A percentile compares a stretch with the other conserved stretches of the same genome.
Evolutionary conservation across 2,329 filamentous ascomycete genomes (phyloP).

Genomic region (Chrysoporthe cubensis): DNA sequence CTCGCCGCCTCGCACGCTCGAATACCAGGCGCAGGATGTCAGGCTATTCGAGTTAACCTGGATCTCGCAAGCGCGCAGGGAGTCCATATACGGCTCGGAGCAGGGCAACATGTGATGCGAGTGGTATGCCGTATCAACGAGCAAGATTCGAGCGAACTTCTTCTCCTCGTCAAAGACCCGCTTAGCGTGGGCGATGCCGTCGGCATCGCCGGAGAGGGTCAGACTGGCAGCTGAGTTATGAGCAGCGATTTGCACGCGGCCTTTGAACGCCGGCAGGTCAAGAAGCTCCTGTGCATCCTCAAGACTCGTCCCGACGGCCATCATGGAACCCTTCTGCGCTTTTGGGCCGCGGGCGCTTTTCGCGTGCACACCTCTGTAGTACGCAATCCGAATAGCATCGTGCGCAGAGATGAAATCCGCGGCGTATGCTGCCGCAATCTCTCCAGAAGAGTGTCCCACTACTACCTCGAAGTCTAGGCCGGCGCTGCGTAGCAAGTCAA

Average conservation of each 20-base stretch:
- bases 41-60: slow-evolving; percentile 22
- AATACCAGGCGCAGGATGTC: slow-evolving; percentile 32
- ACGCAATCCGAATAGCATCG: slow-evolving; percentile 45
- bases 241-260: slow-evolving; percentile 32
- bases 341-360: slow-evolving; percentile 5
- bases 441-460: slow-evolving; percentile 40
- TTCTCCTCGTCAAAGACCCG: slow-evolving; percentile 35
- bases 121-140: slow-evolving; percentile 49
- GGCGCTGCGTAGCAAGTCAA: slow-evolving; percentile 41
- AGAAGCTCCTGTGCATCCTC: slow-evolving; percentile 25
- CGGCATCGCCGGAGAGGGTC: slow-evolving; percentile 35
- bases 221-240: slow-evolving; percentile 34
- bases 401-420: slow-evolving; percentile 33
- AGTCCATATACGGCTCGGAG: slow-evolving; percentile 39
- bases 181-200: slow-evolving; percentile 37
- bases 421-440: slow-evolving; percentile 48
- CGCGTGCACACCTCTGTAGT: slow-evolving; percentile 40
- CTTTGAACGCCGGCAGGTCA: slow-evolving; percentile 19
- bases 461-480: slow-evolving; percentile 37
- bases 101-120: slow-evolving; percentile 45
- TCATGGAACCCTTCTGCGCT: slow-evolving; percentile 32
- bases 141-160: slow-evolving; percentile 42
- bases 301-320: slow-evolving; percentile 31
- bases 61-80: slow-evolving; percentile 32
- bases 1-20: slow-evolving; percentile 33